These are phyloP conservation scores for Russula ochroleuca DNA, from an alignment of 768 basidiomycete species.

Conservation along the genomic window DNA sequence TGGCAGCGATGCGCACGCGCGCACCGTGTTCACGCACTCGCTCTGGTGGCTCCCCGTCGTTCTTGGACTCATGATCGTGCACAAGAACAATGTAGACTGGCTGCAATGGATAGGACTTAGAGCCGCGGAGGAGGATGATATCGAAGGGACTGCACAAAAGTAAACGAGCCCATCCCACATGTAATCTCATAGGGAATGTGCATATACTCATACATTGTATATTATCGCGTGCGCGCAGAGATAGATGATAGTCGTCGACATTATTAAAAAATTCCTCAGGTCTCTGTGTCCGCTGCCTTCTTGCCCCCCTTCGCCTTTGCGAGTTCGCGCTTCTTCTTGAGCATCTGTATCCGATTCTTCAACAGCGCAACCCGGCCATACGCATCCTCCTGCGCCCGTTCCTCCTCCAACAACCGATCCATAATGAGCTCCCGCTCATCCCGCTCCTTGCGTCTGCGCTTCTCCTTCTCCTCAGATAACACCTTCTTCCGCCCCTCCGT, in stretches of 20 bases:
- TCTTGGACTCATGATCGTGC: constrained; percentile 90
- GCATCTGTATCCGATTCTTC: constrained; percentile 59
- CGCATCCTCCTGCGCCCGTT: constrained; percentile 82
- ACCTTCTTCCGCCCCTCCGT: constrained; percentile 32
- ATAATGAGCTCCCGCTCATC: constrained; percentile 82
- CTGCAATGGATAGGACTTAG: constrained; percentile 50
- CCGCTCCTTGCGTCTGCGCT: constrained; percentile 49
- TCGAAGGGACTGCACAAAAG: neutral
- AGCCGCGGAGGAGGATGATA: constrained; percentile 13
- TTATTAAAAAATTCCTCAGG: neutral
- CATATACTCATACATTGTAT: neutral
- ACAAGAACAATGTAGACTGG: constrained; percentile 86
- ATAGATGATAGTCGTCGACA: neutral
- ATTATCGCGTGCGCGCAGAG: neutral
- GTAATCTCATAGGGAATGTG: neutral
- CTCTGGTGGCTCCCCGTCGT: constrained; percentile 90
- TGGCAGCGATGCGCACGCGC: constrained; percentile 74
- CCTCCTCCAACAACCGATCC: constrained; percentile 81
- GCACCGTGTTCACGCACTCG: constrained; percentile 70
- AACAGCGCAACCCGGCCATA: constrained; percentile 66
- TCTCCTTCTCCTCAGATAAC: constrained; percentile 41
- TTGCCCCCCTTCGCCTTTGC: constrained; percentile 28
- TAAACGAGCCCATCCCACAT: neutral
- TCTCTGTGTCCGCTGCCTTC: constrained; percentile 8
- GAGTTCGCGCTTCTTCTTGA: constrained; percentile 45